These are phyloP conservation scores for Leptosphaerulina australis DNA, from an alignment of 2,329 filamentous ascomycete species.

Conservation along the genomic window DNA sequence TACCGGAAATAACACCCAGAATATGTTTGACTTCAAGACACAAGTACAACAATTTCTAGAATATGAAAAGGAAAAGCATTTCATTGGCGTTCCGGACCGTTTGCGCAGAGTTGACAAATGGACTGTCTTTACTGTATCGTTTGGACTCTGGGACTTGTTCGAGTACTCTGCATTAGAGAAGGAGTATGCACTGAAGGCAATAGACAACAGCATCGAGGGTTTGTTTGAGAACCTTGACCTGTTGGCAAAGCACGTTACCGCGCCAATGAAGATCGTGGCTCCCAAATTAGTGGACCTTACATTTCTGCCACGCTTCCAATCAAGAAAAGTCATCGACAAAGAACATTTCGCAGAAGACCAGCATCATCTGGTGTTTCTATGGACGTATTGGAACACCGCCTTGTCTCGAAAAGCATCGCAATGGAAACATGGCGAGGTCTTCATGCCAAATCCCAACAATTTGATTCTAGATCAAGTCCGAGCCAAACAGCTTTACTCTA, in stretches of 20 bases:
- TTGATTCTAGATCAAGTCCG: conserved; percentile 45
- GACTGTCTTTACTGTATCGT: conserved; percentile 47
- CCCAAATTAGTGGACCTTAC: conserved; percentile 45
- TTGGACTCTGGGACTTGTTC: conserved; percentile 47
- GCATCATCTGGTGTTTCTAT: conserved; percentile 43
- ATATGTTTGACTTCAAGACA: conserved; percentile 45
- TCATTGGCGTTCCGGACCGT: conserved; percentile 23
- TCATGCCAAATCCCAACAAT: conserved; percentile 42
- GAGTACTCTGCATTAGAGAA: conserved; percentile 40
- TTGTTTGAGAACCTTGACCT: conserved; percentile 45
- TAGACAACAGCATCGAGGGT: conserved; percentile 41
- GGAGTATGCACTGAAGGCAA: conserved; percentile 35
- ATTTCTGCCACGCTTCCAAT: conserved; percentile 44
- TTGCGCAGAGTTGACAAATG: conserved; percentile 33
- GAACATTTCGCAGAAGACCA: conserved; percentile 41
- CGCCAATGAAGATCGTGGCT: conserved; percentile 38
- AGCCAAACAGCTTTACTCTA: conserved; percentile 40
- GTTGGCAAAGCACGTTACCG: conserved; percentile 34
- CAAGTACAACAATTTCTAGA: conserved; percentile 47
- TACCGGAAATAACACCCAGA: conserved; percentile 23
- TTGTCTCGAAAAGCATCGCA: conserved; percentile 36
- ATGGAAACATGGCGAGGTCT: conserved; percentile 42
- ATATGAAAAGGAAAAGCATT: conserved; percentile 32
- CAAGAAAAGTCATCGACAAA: conserved; percentile 28
- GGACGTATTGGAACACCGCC: conserved; percentile 45